Percentiles rank a stretch among this genome's conserved stretches.
Evolutionary conservation across 371 early-diverging fungal species (phyloP).

Genomic region (Choanephora cucurbitarum): DNA sequence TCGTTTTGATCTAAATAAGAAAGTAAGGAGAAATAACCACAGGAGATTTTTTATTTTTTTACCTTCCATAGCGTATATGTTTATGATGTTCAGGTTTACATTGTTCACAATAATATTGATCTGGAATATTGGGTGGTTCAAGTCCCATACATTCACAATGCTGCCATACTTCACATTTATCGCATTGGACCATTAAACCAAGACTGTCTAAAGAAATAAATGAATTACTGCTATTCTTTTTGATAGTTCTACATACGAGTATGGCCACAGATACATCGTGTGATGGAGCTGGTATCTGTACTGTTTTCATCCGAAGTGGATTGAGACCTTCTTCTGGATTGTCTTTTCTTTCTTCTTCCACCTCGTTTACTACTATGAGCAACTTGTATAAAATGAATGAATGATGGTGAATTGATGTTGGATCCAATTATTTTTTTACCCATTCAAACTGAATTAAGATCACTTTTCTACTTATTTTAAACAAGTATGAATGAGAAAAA

Average conservation of each 20-base stretch:
- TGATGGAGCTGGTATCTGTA: constrained; percentile 64
- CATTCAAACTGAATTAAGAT: background rate
- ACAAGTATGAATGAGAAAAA: background rate
- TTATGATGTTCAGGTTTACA: constrained; percentile 54
- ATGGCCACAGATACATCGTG: constrained; percentile 76
- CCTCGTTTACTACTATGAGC: constrained; percentile 21
- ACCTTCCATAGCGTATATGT: constrained; percentile 28
- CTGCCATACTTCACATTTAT: constrained; percentile 87
- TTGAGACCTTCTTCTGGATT: constrained; percentile 24
- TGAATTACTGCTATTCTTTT: background rate
- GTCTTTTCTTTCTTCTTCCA: constrained; percentile 12
- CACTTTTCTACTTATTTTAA: background rate
- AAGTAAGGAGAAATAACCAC: background rate
- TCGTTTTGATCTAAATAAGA: constrained; percentile 18
- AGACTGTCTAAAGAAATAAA: constrained; percentile 34
- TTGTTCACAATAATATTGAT: constrained; percentile 84
- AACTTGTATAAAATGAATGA: no score
- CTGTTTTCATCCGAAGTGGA: constrained; percentile 38
- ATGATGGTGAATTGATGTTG: background rate
- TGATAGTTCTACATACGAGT: constrained; percentile 50
- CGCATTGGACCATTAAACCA: constrained; percentile 88
- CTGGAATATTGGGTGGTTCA: constrained; percentile 68
- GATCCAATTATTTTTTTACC: no score
- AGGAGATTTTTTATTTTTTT: constrained; percentile 7
- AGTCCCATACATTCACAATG: constrained; percentile 85